Conservation (phyloP, 2,329 filamentous ascomycete genomes). For the Calycina herbarum region DNA sequence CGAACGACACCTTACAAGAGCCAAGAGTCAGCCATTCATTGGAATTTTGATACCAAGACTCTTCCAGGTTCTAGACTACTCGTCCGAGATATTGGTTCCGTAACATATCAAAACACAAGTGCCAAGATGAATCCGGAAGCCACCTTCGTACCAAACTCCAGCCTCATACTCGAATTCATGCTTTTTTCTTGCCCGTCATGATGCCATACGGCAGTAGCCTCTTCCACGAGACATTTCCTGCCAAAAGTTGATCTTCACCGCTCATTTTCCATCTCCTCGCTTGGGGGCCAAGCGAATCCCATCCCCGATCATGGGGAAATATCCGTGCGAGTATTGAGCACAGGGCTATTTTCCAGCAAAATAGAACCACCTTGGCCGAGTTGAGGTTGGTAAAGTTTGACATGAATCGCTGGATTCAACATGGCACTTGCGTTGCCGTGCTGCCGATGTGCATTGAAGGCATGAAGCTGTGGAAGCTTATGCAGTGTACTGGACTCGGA, state of each 20-base stretch:
- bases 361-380: not conserved
- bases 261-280: constrained; percentile 1
- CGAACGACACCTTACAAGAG: not conserved
- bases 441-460: constrained; percentile 6
- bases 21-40: not conserved
- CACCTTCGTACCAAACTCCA: not conserved
- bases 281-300: constrained; percentile 1
- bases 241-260: constrained; percentile 6
- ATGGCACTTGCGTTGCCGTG: not conserved
- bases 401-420: constrained; percentile 8
- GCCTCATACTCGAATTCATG: not conserved
- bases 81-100: not conserved
- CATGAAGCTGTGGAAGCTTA: not conserved
- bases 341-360: not conserved
- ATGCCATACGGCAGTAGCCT: not conserved
- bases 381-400: not conserved
- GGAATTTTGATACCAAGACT: too few species aligned
- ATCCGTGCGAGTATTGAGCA: constrained; percentile 5
- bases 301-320: not conserved
- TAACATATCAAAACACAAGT: not conserved
- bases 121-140: not conserved
- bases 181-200: not conserved
- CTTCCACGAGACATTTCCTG: not conserved
- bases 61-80: not conserved
- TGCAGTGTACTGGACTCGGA: constrained; percentile 1